phyloP scores from a whole-genome alignment of 257 asterid species.

The Forsythia viridissima region DNA sequence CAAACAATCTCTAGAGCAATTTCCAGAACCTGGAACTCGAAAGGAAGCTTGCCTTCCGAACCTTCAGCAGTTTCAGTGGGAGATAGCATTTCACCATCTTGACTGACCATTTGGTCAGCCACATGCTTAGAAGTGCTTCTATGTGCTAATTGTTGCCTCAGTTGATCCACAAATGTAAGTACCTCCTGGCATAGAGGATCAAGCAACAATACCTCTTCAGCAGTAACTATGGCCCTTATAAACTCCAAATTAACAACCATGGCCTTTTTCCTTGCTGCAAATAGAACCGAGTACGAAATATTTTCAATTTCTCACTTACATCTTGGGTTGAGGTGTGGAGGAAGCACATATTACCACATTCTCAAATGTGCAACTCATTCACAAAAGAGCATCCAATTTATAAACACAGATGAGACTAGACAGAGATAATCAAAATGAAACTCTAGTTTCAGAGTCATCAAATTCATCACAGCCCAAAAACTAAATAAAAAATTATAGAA shows the following conservation, averaged over 20 bases:
- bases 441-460: no score
- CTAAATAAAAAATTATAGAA: neutral
- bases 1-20: slow-evolving; percentile 94
- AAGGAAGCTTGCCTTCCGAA: slow-evolving; percentile 86
- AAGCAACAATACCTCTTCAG: slow-evolving; percentile 91
- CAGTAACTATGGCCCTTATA: slow-evolving; percentile 89
- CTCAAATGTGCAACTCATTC: neutral
- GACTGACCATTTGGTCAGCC: slow-evolving; percentile 38
- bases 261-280: slow-evolving; percentile 96
- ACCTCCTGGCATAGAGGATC: slow-evolving; percentile 96
- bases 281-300: neutral
- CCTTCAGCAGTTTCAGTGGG: slow-evolving; percentile 74
- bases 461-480: no score
- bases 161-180: slow-evolving; percentile 96
- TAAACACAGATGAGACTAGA: neutral
- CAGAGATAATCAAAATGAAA: neutral
- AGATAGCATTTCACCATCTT: slow-evolving; percentile 53
- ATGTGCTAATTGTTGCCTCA: slow-evolving; percentile 73
- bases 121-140: slow-evolving; percentile 39
- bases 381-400: neutral
- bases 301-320: neutral
- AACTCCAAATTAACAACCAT: slow-evolving; percentile 95
- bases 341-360: no score
- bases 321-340: neutral
- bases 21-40: slow-evolving; percentile 98